A percentile compares a stretch with the other conserved stretches of the same genome.
Conservation (phyloP, 2,329 filamentous ascomycete genomes). For the Aspergillus costaricaensis region DNA sequence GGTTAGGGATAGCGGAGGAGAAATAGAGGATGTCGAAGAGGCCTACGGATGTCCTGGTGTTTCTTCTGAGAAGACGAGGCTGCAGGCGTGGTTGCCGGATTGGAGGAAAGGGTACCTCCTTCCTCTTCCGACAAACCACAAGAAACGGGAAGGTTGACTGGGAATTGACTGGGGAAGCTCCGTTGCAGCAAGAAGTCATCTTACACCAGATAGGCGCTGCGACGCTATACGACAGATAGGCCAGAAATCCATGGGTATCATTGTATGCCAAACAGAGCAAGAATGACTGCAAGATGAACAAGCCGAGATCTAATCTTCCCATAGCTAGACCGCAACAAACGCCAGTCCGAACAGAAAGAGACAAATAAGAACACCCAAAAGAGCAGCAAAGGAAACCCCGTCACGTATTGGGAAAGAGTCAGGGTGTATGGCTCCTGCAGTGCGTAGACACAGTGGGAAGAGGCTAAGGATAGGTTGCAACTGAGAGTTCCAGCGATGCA, state of each 20-base stretch:
- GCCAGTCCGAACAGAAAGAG: neutral
- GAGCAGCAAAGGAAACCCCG: neutral
- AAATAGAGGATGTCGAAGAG: conserved; percentile 11
- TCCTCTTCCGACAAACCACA: neutral
- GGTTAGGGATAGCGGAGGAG: conserved; percentile 40
- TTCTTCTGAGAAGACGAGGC: neutral
- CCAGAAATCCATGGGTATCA: conserved; percentile 25
- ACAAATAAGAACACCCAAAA: neutral
- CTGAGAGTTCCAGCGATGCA: neutral
- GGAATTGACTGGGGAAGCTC: neutral
- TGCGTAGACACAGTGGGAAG: neutral
- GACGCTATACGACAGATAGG: conserved; percentile 3
- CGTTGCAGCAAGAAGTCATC: neutral
- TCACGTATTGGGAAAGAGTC: neutral
- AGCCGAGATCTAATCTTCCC: neutral
- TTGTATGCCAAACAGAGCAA: conserved; percentile 19
- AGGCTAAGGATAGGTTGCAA: neutral
- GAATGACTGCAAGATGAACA: conserved; percentile 5
- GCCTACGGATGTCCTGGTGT: neutral
- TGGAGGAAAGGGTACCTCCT: neutral
- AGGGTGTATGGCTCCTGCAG: neutral
- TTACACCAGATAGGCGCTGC: neutral
- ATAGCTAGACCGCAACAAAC: neutral
- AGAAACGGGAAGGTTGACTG: neutral
- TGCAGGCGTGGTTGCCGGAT: neutral